Evolutionary conservation across 2,329 filamentous ascomycete genomes (phyloP), one percentile per base, ranked within the genome.

Genomic region (Colletotrichum liaoningense): DNA sequence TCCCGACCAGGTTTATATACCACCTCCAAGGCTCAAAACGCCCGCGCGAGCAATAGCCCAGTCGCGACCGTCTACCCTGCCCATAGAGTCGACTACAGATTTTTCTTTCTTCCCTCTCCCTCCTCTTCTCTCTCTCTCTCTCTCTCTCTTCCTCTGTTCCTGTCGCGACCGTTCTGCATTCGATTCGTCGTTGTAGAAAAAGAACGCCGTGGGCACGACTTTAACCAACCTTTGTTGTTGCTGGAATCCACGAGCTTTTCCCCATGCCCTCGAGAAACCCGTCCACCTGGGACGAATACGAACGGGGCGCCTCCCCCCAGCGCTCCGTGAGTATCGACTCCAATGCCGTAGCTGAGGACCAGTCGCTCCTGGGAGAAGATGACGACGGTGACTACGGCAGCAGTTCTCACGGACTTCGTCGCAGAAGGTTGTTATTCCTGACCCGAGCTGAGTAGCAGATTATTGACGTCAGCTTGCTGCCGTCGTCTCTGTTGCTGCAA

Each of bases 251-350:
- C 63, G 52, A 57, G 26, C 24, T 57, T 33, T 30, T 38, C 63
- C 55, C 28, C 59, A 76, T 76, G 75, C 62, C 72, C 28, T 75
- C 78, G 69, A 78, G 79, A 59, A 86, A 85, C 77, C 84, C 84
- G 66, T 79, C 83, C 46, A 85, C 80, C 69, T 87, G 86, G 86
- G 84, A 86, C 77, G 83, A 86, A 76, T 86, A 87, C 76, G 83
- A 86, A 58, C 83, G 85, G 33, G 81, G 84, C 22, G 77, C 79
- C 30, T 85, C 86, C 30, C 83, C 84, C 1, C 72, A 74, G 49
- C 77, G 81, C 24, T 82, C 81, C 11, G 83, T 82, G 28, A 88
- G 86, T 77, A 68, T 83, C n/a, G 82, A 82, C 35, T 83, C 84
- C 66, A 82, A 82, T 46, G 85, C 83, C 73, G 79, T 85, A 49